Conservation (phyloP, 1,284 basidiomycete genomes). For the Phaffia rhodozyma region DNA sequence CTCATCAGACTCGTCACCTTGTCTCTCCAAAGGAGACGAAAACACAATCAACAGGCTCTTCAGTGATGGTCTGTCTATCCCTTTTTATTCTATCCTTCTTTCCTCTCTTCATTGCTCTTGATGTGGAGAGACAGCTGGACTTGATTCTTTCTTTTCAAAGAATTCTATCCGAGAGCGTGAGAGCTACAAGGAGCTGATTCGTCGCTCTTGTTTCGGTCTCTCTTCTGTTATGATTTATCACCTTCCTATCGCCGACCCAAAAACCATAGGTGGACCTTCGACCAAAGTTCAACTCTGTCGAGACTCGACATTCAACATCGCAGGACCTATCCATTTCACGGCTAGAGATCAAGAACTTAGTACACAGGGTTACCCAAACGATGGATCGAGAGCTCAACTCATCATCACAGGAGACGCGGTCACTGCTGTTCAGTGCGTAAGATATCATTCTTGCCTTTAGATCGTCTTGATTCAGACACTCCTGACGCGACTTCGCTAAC, state of each 20-base stretch:
- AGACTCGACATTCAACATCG: slow-evolving; percentile 32
- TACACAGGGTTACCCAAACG: slow-evolving; percentile 38
- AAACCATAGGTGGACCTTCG: slow-evolving; percentile 30
- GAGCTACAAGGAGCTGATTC: neutral
- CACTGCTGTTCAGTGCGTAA: slow-evolving; percentile 29
- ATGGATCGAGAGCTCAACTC: slow-evolving; percentile 34
- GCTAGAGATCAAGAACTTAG: slow-evolving; percentile 39
- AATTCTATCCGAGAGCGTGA: neutral
- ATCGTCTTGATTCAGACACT: neutral
- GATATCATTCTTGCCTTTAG: neutral
- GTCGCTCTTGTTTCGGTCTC: neutral
- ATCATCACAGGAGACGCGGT: slow-evolving; percentile 28
- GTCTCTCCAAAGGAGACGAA: slow-evolving; percentile 12
- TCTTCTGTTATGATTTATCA: neutral
- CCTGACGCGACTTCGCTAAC: neutral
- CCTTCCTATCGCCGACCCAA: neutral
- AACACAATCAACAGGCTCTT: slow-evolving; percentile 11
- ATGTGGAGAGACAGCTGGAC: too few relatives aligned
- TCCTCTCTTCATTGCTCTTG: neutral
- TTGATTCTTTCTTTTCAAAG: too few relatives aligned
- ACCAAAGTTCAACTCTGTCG: slow-evolving; percentile 39
- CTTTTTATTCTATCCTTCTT: neutral
- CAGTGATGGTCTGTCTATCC: slow-evolving; percentile 12
- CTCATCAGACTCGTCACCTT: neutral
- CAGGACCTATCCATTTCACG: slow-evolving; percentile 37